Conservation (phyloP, 228 moss, liverwort and hornwort genomes). For the Sphagnum magellanicum region DNA sequence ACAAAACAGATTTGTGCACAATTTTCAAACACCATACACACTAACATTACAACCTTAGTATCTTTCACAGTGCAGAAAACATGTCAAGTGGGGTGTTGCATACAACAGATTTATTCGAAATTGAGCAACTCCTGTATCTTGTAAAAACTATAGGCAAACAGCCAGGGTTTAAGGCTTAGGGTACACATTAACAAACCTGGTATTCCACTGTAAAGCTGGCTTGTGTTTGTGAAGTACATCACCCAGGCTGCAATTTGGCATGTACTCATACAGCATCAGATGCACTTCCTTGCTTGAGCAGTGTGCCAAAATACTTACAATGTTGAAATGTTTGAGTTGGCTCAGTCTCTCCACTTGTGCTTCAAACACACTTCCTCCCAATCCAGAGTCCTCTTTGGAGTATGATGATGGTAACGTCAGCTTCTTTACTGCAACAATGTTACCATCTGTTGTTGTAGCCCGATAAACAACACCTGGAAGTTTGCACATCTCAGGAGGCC, state of each 20-base stretch:
- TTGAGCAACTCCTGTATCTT: too few species aligned
- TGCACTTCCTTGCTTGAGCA: conserved; percentile 68
- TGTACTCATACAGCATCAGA: conserved; percentile 77
- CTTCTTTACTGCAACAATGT: conserved; percentile 52
- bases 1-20: too few species aligned
- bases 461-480: conserved; percentile 65
- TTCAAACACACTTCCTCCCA: conserved; percentile 20
- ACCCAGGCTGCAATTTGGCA: conserved; percentile 86
- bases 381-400: conserved; percentile 50
- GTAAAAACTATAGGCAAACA: too few species aligned
- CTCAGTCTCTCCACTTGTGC: conserved; percentile 30
- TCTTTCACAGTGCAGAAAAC: too few species aligned
- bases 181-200: too few species aligned
- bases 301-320: conserved; percentile 75
- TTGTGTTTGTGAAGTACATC: conserved; percentile 24
- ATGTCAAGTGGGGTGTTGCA: too few species aligned
- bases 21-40: too few species aligned
- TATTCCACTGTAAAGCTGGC: too few species aligned
- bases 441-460: conserved; percentile 36
- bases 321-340: conserved; percentile 73
- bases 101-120: too few species aligned
- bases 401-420: conserved; percentile 25
- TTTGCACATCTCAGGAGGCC: too few species aligned
- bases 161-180: too few species aligned
- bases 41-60: too few species aligned